Conservation (phyloP, 2,329 filamentous ascomycete species). For the Scytalidium lignicola region DNA sequence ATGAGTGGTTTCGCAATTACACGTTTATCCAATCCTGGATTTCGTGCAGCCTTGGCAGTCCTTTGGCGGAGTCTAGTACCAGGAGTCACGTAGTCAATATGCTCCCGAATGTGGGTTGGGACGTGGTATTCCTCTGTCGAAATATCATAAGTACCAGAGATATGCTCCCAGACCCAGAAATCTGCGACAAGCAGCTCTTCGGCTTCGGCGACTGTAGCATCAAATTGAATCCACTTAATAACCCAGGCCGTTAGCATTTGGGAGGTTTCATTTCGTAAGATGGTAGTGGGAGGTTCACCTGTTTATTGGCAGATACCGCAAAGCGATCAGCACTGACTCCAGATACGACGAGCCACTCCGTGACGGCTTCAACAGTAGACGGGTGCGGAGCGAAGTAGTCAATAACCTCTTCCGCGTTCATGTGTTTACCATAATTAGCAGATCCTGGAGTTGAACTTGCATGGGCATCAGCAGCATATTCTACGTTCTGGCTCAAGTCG, state of each 20-base stretch:
- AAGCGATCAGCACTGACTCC: slow-evolving; percentile 27
- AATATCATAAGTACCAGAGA: slow-evolving; percentile 33
- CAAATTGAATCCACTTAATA: slow-evolving; percentile 30
- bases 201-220: slow-evolving; percentile 28
- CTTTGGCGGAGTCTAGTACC: slow-evolving; percentile 41
- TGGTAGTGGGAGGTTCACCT: slow-evolving; percentile 5
- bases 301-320: slow-evolving; percentile 29
- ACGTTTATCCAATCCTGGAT: slow-evolving; percentile 6
- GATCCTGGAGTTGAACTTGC: slow-evolving; percentile 32
- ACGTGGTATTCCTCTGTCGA: slow-evolving; percentile 40
- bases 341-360: slow-evolving; percentile 26
- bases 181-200: slow-evolving; percentile 36
- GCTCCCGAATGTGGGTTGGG: slow-evolving; percentile 38
- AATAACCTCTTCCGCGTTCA: slow-evolving; percentile 27
- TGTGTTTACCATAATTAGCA: slow-evolving; percentile 29
- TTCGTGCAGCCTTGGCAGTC: slow-evolving; percentile 12
- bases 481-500: neutral
- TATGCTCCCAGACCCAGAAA: slow-evolving; percentile 56
- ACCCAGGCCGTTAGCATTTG: slow-evolving; percentile 1
- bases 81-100: slow-evolving; percentile 53
- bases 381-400: slow-evolving; percentile 31
- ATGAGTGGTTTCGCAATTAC: slow-evolving; percentile 11
- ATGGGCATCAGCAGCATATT: slow-evolving; percentile 3
- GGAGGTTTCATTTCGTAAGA: neutral
- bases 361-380: slow-evolving; percentile 24